Conservation (phyloP, 78 protist genomes). For the Dictyostelium brefeldianum region DNA sequence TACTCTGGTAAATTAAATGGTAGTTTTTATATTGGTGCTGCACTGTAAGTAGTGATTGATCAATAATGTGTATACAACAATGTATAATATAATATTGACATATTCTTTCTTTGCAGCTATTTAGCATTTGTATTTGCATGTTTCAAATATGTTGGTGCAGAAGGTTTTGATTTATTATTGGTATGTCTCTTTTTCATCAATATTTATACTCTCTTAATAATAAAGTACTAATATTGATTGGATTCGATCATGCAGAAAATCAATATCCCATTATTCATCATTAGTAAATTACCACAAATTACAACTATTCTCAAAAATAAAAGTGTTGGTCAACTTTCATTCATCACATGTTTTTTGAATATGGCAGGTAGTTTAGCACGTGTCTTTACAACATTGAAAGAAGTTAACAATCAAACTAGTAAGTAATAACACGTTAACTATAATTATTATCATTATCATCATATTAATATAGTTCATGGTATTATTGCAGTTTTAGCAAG, state of each 20-base stretch:
- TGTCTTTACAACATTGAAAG: slow-evolving; percentile 88
- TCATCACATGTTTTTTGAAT: slow-evolving; percentile 82
- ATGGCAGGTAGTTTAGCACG: slow-evolving; percentile 91
- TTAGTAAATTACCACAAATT: slow-evolving; percentile 86
- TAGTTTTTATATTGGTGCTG: slow-evolving; percentile 16
- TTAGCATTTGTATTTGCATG: background rate
- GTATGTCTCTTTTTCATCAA: slow-evolving; percentile 4
- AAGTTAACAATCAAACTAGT: slow-evolving; percentile 74
- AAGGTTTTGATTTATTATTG: background rate
- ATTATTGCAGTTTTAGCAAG: slow-evolving; percentile 63
- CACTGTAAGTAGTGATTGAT: background rate
- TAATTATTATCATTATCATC: background rate
- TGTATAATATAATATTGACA: no score
- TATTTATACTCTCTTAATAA: background rate
- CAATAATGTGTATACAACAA: background rate
- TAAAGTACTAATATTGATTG: background rate
- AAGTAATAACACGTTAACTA: background rate
- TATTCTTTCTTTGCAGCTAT: no score
- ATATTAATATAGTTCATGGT: background rate
- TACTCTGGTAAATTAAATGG: slow-evolving; percentile 32
- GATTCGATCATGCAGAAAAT: background rate
- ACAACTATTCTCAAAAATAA: slow-evolving; percentile 19
- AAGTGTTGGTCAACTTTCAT: slow-evolving; percentile 87
- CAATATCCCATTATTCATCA: slow-evolving; percentile 32
- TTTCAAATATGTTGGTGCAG: background rate